Base-by-base conservation (phyloP, 176 grass and related monocot species). In the Oryza glumipatula region DNA sequence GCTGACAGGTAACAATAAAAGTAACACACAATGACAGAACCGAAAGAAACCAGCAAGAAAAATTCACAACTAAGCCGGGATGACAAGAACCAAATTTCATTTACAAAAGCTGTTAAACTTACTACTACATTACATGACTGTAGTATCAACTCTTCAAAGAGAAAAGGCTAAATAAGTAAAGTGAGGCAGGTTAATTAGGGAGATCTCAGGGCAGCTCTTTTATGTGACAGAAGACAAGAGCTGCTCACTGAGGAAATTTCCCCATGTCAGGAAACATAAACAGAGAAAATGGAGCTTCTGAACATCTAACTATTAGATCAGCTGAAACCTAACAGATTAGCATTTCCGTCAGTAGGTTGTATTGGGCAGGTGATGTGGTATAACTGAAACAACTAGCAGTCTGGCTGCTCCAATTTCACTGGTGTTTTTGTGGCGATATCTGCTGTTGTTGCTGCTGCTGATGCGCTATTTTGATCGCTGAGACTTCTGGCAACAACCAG, bases 401-500 rank as follows among this genome's bases (percentile, higher is more conserved):
- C 93, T 64, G 87, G 38, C 15, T 91, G 93, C 81, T 96, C 89
- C 2, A 71, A 76, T 56, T 99, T 99, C 65, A 92, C 86, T 1
- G 88, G 74, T 3, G 78, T 72, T 33, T 91, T 89, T 10, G 74
- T 41, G 7, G 67, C 65, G 11, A 77, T 13, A 35, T 70, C 60
- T 33, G 83, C 76, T 24, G 39, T 41, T 41, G 39, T 41, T 41
- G 67, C 36, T 39, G 23, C 65, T 26, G 82, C 77, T 64, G 76
- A 66, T 52, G 67, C 35, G 15, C 77, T 56, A 28, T 92, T 89
- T 82, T 92, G 85, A 61, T 86, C 30, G 39, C 54, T 83, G 16
- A 99, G 90, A 49, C 89, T 99, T 6, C 86, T 85, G 61, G 93
- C 91, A 1, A 96, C 96, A 4, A 94, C 83, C 51, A 91, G 88